phyloP scores from a whole-genome alignment of 768 basidiomycete genomes.

The Cubamyces lactineus region DNA sequence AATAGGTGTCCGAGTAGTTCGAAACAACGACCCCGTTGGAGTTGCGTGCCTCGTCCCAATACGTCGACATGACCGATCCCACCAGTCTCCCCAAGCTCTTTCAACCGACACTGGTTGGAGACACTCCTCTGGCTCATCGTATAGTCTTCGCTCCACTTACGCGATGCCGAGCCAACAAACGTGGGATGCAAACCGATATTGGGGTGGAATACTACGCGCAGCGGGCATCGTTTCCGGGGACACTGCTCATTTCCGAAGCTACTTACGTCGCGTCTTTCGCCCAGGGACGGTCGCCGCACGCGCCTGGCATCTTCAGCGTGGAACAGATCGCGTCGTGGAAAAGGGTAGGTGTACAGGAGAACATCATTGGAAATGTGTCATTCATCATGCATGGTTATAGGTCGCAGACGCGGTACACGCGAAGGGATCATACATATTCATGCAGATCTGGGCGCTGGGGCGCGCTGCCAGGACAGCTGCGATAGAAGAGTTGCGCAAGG shows the following conservation, averaged over 20 bases:
- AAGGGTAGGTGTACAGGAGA: slow-evolving; percentile 19
- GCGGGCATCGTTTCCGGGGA: slow-evolving; percentile 48
- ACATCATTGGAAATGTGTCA: no score
- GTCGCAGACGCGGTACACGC: slow-evolving; percentile 62
- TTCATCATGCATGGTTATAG: slow-evolving; percentile 33
- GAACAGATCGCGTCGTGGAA: slow-evolving; percentile 51
- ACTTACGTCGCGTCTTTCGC: slow-evolving; percentile 41
- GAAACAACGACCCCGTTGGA: no score
- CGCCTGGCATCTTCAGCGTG: slow-evolving; percentile 51
- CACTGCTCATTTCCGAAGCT: slow-evolving; percentile 57
- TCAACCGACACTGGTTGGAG: slow-evolving; percentile 47
- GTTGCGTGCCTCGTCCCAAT: neutral
- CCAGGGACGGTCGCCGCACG: slow-evolving; percentile 37
- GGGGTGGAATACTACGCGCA: slow-evolving; percentile 50
- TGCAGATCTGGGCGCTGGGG: slow-evolving; percentile 61
- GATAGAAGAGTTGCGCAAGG: slow-evolving; percentile 35
- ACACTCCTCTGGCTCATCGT: slow-evolving; percentile 46
- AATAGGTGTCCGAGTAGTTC: no score
- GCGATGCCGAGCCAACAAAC: slow-evolving; percentile 40
- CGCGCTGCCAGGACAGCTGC: slow-evolving; percentile 40
- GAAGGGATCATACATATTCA: slow-evolving; percentile 52
- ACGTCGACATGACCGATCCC: neutral
- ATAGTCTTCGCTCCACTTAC: slow-evolving; percentile 57
- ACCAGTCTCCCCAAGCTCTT: slow-evolving; percentile 39
- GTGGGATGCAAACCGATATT: slow-evolving; percentile 40